These are phyloP conservation scores for Tylopilus balloui DNA, from an alignment of 768 basidiomycete genomes.

Conservation along the genomic window DNA sequence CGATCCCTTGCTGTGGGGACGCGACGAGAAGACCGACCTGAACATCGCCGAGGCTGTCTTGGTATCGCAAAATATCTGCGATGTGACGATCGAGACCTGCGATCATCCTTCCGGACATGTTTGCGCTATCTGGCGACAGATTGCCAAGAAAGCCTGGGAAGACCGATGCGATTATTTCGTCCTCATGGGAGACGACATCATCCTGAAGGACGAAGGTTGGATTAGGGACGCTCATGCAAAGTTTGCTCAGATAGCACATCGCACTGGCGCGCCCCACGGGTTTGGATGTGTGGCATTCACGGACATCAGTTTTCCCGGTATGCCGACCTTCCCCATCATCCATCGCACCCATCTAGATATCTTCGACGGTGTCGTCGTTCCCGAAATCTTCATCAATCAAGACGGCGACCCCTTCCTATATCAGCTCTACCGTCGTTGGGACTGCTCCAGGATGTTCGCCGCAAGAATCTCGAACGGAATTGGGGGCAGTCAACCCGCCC, in stretches of 20 bases:
- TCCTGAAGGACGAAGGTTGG: slow-evolving; percentile 50
- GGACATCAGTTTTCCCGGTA: slow-evolving; percentile 51
- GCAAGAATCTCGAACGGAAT: slow-evolving; percentile 41
- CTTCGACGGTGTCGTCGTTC: slow-evolving; percentile 47
- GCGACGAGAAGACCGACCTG: slow-evolving; percentile 4
- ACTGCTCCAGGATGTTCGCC: slow-evolving; percentile 43
- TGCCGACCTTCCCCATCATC: slow-evolving; percentile 59
- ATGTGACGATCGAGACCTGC: slow-evolving; percentile 37
- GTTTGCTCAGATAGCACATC: slow-evolving; percentile 35
- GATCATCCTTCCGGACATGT: slow-evolving; percentile 42
- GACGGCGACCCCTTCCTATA: slow-evolving; percentile 56
- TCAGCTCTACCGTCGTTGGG: slow-evolving; percentile 58
- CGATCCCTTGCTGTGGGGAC: slow-evolving; percentile 37
- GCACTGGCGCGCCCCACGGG: slow-evolving; percentile 36
- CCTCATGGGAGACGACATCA: slow-evolving; percentile 54
- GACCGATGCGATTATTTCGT: slow-evolving; percentile 48
- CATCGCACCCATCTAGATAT: slow-evolving; percentile 54
- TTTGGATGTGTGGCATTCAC: slow-evolving; percentile 58
- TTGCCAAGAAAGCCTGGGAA: slow-evolving; percentile 44
- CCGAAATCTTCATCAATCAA: slow-evolving; percentile 52
- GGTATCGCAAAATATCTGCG: slow-evolving; percentile 32
- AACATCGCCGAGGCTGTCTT: slow-evolving; percentile 39
- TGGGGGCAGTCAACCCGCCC: slow-evolving; percentile 43
- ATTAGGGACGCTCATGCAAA: slow-evolving; percentile 38
- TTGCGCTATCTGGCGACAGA: slow-evolving; percentile 51